Base-by-base conservation (phyloP, 1,284 basidiomycete genomes). In the Mycena citricolor region DNA sequence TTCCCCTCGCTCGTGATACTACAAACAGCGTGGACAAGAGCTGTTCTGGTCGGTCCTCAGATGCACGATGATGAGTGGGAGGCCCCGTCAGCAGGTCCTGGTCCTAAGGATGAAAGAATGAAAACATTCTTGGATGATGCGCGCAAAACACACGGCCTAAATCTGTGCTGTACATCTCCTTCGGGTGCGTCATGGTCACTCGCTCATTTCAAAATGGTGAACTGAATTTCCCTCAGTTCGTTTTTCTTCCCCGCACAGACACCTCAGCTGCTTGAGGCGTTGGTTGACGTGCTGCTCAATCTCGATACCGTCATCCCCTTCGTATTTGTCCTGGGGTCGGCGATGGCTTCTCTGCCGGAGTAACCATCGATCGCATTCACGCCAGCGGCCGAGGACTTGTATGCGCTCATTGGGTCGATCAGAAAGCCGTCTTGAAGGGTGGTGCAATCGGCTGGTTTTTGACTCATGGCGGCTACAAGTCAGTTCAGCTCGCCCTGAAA, bases 381-480 rank as follows among this genome's bases (percentile, higher is more conserved):
- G 4, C 33, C 8, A 47, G 39, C 34, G 45, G 45, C 5, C 32
- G 29, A 19, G 39, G 45, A 1, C 39, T 47, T 16, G 21, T 41
- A 11, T 42, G 45, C 23, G 24, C 33, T 13, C 33, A 10, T 17
- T 33, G 34, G 31, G 31, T 32, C 8, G 31, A 32, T 10, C 31
- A 32, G 14, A 13, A 17, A 13, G 31, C 31, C n/a, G 24, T 36
- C 24, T 35, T 23, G 32, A 32, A 42, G 24, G 25, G 29, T 8
- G 24, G 14, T 7, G 20, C 30, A 2, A 10, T 42, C 2, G 41
- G 41, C 6, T 42, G 41, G 41, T 42, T 42, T 14, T 26, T 42
- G 10, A 34, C 41, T 14, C 44, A 46, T 34, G 44, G 44, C 2
- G 44, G 44, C 4, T 46, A 35, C 26, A 46, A 45, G 43, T 45